Evolutionary conservation across 768 basidiomycete species (phyloP), one percentile per base, ranked within the genome.

Genomic region (Boletus rubroflammeus): DNA sequence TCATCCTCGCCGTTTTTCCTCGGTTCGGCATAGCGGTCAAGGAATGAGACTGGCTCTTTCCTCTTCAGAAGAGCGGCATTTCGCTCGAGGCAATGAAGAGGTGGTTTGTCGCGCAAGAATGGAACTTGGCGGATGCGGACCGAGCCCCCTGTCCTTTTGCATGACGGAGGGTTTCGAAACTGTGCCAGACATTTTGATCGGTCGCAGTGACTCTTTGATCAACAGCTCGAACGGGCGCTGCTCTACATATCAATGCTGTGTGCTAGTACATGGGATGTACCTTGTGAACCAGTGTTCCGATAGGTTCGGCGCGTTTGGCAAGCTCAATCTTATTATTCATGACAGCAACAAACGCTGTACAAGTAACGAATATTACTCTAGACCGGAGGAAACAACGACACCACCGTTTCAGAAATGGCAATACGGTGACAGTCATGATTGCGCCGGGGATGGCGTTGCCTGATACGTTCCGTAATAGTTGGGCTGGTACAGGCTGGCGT

Each of bases 381-480:
- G 36, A 48, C 44, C n/a, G 5, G 32, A 19, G 6, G 39, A 40
- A 19, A 23, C n/a, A 47, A 14, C 44, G 41, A 57, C 39, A 50
- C 19, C 47, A 25, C 55, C 23, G 40, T 38, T 38, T n/a, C 14
- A 53, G 13, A 38, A 14, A 43, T 34, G 41, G 15, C 8, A 40
- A 34, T 38, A 14, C 15, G 36, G 19, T 38, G 32, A 41, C 29
- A 15, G 21, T 65, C 49, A 69, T 19, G 66, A 63, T 36, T 72
- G 69, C 17, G 69, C 69, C 5, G 69, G 65, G 2, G 69, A 71
- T 1, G 69, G 65, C 32, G 65, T 64, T 14, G 70, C 52, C 31
- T 71, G 69, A 23, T 70, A 70, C n/a, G 66, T 6, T 47, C 69
- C 69, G 23, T 72, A 70, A 52, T 71, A 71, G 31, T 60, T 64